A percentile compares a stretch with the other conserved stretches of the same genome.
phyloP scores from a whole-genome alignment of 768 basidiomycete species.

The Neoboletus subvelutipes region DNA sequence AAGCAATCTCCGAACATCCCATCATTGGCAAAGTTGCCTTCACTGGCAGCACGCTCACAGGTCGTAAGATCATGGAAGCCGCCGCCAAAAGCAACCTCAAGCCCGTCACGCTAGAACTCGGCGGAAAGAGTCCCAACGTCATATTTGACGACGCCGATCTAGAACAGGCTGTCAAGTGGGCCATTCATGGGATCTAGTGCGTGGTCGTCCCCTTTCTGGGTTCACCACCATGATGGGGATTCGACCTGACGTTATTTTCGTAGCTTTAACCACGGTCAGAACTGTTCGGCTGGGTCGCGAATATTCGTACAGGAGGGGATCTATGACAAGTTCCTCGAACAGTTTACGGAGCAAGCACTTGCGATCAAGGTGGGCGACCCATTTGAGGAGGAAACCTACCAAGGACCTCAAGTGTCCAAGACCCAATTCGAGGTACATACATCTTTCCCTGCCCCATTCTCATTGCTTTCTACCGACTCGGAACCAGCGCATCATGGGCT shows the following conservation, averaged over 20 bases:
- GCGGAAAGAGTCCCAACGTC: constrained; percentile 12
- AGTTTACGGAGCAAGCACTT: constrained; percentile 7
- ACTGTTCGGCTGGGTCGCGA: constrained; percentile 11
- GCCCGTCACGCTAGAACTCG: constrained; percentile 10
- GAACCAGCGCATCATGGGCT: constrained; percentile 11
- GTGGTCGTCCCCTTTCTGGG: not conserved
- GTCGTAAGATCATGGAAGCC: constrained; percentile 15
- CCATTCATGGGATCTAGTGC: constrained; percentile 10
- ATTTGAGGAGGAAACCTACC: constrained; percentile 4
- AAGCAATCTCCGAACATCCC: constrained; percentile 12
- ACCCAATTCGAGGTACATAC: constrained; percentile 5
- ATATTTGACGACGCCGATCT: constrained; percentile 14
- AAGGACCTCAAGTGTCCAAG: constrained; percentile 14
- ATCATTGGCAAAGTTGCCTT: constrained; percentile 8
- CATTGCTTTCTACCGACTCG: not conserved
- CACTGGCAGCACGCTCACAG: constrained; percentile 11
- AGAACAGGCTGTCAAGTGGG: constrained; percentile 14
- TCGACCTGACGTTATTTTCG: not conserved
- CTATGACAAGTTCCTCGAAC: not conserved
- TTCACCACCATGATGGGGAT: not conserved
- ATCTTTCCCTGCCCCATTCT: not conserved
- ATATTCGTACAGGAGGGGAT: constrained; percentile 12
- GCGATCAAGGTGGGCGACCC: constrained; percentile 10
- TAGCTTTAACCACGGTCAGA: constrained; percentile 11
- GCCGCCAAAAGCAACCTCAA: constrained; percentile 14